Conservation (phyloP, 2,329 filamentous ascomycete species). For the Sphaerulina vaccinii region DNA sequence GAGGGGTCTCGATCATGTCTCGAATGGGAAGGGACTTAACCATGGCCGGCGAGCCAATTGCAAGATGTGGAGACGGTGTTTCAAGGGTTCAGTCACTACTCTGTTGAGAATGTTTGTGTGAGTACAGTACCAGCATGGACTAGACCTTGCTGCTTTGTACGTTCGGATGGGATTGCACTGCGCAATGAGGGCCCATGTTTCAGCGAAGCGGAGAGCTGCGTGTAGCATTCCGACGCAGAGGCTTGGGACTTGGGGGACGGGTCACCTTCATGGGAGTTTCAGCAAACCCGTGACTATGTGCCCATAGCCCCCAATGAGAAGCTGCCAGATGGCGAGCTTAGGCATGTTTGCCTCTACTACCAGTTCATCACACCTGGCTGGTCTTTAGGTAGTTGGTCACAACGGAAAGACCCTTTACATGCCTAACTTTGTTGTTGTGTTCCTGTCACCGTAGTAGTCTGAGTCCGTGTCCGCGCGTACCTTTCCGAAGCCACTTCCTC, state of each 20-base stretch:
- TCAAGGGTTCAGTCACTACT: slow-evolving; percentile 19
- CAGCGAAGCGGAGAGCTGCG: slow-evolving; percentile 10
- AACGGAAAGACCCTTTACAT: slow-evolving; percentile 12
- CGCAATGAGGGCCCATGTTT: slow-evolving; percentile 3
- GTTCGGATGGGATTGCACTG: background rate
- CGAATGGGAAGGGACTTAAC: background rate
- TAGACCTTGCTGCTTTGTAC: slow-evolving; percentile 9
- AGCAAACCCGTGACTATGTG: slow-evolving; percentile 12
- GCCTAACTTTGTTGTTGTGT: background rate
- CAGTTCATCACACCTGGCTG: slow-evolving; percentile 2
- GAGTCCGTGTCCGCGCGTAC: too few relatives aligned
- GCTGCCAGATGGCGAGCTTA: slow-evolving; percentile 4
- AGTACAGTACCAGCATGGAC: slow-evolving; percentile 17
- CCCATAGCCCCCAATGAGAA: slow-evolving; percentile 18
- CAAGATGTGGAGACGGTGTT: slow-evolving; percentile 14
- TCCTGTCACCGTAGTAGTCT: background rate
- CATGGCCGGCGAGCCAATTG: slow-evolving; percentile 25
- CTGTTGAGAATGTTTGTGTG: slow-evolving; percentile 16
- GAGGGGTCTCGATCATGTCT: background rate
- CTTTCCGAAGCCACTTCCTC: too few relatives aligned
- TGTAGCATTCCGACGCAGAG: background rate
- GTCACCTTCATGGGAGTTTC: slow-evolving; percentile 13
- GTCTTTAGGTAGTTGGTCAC: slow-evolving; percentile 12
- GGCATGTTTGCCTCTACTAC: slow-evolving; percentile 16
- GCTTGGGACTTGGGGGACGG: background rate